A percentile compares a stretch with the other conserved stretches of the same genome.
phyloP scores from a whole-genome alignment of 306 rosid species.

The Dalbergia cultrata region DNA sequence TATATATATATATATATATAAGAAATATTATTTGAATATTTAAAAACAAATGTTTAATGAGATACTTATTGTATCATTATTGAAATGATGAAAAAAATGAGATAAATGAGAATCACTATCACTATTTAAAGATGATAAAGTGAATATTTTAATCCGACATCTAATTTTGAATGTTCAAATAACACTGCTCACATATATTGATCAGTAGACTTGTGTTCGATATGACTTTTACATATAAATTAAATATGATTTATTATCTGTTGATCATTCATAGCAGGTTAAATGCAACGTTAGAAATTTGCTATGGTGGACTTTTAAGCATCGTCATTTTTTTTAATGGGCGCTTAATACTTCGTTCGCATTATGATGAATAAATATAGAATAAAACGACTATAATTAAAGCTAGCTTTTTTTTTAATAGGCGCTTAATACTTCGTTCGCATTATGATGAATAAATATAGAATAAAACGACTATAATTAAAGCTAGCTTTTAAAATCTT shows the following conservation, averaged over 20 bases:
- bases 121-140: too few species aligned
- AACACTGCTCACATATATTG: too few species aligned
- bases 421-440: too few species aligned
- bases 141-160: too few species aligned
- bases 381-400: not conserved
- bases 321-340: not conserved
- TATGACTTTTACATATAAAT: constrained; percentile 25
- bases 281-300: not conserved
- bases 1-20: not conserved
- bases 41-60: too few species aligned
- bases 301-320: constrained; percentile 2
- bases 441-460: not conserved
- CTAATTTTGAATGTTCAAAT: too few species aligned
- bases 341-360: too few species aligned
- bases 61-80: too few species aligned
- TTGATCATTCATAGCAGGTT: not conserved
- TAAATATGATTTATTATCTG: not conserved
- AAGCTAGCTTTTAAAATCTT: not conserved
- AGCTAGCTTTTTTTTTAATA: not conserved
- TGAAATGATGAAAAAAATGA: too few species aligned
- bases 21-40: too few species aligned
- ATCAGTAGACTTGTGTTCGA: not conserved
- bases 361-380: not conserved
- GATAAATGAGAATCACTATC: too few species aligned
- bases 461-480: not conserved